Evolutionary conservation across 1,139 yeast species (phyloP), one percentile per base, ranked within the genome.

Genomic region (Candida sp.): DNA sequence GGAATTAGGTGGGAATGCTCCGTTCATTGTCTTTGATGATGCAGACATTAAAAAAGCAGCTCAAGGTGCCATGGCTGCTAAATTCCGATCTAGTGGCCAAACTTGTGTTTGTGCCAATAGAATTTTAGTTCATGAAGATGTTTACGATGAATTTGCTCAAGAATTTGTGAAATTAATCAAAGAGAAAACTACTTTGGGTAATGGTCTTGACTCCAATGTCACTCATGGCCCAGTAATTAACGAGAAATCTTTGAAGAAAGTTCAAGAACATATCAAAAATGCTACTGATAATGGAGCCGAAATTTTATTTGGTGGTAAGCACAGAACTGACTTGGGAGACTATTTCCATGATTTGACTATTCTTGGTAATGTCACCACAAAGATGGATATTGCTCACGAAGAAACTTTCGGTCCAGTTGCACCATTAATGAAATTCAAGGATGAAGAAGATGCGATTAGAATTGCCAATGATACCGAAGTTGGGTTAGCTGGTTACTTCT

Each of bases 1-100:
- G 60, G 97, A 91, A 66, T 73, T 90, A 42, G 98, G 98, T 38
- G 98, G 97, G 36, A 91, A 90, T 61, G 96, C 97, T 4, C 97
- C 97, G 15, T 82, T 89, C 52, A 84, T 90, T 49, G 90, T 89
- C 8, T 89, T 89, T 64, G 86, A 82, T 23, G 97, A 89, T 60
- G 93, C 89, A 5, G 84, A 87, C 54, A 52, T 90, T 30, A 91
- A 86, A 47, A 70, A 72, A 41, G 96, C 97, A 1, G 90, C 87
- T 12, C 79, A 73, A 32, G 93, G 87, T 33, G 83, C 87, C 68
- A 81, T 67, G 68, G 80, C 60, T 56, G 83, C 61, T 65, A 79
- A 57, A 68, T 84, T 61, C 69, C 83, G 70, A 73, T 83, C 70
- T 73, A 85, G 77, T 81, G 97, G 97, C 33, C 97, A 90, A 64